phyloP scores from a whole-genome alignment of 257 asterid genomes.

The Solanum medicagineum region DNA sequence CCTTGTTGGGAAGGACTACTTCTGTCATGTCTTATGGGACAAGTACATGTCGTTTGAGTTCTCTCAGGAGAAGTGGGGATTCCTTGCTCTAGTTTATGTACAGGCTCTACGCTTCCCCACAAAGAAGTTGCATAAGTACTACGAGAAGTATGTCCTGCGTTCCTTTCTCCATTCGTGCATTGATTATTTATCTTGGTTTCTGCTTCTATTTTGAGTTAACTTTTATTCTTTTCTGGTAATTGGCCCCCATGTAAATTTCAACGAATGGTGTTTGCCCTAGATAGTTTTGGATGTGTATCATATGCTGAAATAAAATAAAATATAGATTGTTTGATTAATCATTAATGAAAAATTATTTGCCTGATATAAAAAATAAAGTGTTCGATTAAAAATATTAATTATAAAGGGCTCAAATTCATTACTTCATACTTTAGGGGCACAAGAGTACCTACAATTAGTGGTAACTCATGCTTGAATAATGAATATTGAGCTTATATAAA shows the following conservation, averaged over 20 bases:
- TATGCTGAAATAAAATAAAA: not conserved
- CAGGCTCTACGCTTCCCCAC: slow-evolving; percentile 71
- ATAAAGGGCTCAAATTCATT: not conserved
- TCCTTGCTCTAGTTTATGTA: slow-evolving; percentile 67
- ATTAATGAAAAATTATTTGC: not conserved
- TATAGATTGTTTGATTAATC: not conserved
- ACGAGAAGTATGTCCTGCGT: slow-evolving; percentile 53
- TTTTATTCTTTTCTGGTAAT: not conserved
- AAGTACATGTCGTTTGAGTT: slow-evolving; percentile 71
- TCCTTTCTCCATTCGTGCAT: not conserved
- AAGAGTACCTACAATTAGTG: not conserved
- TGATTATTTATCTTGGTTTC: not conserved
- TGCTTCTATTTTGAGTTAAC: not conserved
- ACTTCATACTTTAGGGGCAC: not conserved
- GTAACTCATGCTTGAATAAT: not conserved
- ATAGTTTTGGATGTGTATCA: not conserved
- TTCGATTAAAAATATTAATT: not conserved
- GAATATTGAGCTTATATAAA: not conserved
- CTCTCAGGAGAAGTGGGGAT: slow-evolving; percentile 56
- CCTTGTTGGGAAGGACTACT: slow-evolving; percentile 73
- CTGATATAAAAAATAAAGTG: not conserved
- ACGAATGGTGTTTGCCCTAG: not conserved
- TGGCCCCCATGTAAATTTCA: not conserved
- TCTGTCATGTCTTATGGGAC: slow-evolving; percentile 77
- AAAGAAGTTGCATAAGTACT: slow-evolving; percentile 57